Conservation (phyloP, 2,329 filamentous ascomycete species). For the Phyllosticta capitalensis region DNA sequence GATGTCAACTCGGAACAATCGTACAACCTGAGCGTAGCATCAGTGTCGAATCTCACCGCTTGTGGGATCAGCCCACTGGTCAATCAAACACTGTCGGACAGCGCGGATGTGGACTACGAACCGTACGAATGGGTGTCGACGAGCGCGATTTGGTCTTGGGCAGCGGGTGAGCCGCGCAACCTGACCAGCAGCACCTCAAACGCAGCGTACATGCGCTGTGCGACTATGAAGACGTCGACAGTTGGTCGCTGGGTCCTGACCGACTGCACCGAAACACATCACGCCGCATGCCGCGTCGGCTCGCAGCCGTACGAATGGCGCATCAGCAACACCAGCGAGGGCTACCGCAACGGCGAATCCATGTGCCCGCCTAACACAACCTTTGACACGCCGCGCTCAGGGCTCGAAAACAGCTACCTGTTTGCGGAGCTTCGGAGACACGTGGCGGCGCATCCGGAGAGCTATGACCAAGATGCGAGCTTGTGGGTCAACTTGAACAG, state of each 20-base stretch:
- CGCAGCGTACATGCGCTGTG: constrained; percentile 41
- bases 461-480: constrained; percentile 15
- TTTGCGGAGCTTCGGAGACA: constrained; percentile 14
- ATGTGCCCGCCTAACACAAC: constrained; percentile 40
- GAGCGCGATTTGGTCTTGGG: constrained; percentile 52
- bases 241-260: constrained; percentile 49
- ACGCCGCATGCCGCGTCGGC: constrained; percentile 47
- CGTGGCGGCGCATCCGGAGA: constrained; percentile 16
- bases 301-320: constrained; percentile 49
- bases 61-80: constrained; percentile 54
- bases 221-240: constrained; percentile 36
- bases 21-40: constrained; percentile 19
- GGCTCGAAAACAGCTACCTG: constrained; percentile 54
- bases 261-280: constrained; percentile 44
- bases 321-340: constrained; percentile 34
- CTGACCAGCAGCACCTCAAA: constrained; percentile 23
- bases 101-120: constrained; percentile 38
- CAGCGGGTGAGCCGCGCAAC: constrained; percentile 45
- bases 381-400: constrained; percentile 51
- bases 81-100: constrained; percentile 42
- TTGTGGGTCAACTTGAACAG: constrained; percentile 55
- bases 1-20: constrained; percentile 15
- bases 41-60: constrained; percentile 34
- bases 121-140: constrained; percentile 44
- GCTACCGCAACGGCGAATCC: constrained; percentile 35